A percentile compares a stretch with the other conserved stretches of the same genome.
These are phyloP conservation scores for Maudiozyma saulgeensis DNA, from an alignment of 805 yeast species.

Conservation along the genomic window DNA sequence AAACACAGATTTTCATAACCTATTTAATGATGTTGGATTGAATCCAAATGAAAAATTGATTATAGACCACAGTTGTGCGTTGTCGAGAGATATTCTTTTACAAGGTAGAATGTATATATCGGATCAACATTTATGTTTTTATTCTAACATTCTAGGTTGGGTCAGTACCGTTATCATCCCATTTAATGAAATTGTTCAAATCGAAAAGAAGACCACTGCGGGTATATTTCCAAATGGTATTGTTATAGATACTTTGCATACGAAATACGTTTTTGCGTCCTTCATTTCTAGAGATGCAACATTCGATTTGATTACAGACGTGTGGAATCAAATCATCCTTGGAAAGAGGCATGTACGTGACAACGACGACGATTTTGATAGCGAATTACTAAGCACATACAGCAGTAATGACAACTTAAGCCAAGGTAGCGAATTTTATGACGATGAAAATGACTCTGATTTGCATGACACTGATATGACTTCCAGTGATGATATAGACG, in stretches of 20 bases:
- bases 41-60: conserved; percentile 42
- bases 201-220: conserved; percentile 59
- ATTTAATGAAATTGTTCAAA: conserved; percentile 51
- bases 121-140: conserved; percentile 50
- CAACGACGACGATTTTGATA: conserved; percentile 23
- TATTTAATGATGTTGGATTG: conserved; percentile 40
- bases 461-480: conserved; percentile 20
- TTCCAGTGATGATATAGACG: conserved; percentile 10
- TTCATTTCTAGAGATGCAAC: conserved; percentile 53
- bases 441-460: conserved; percentile 26
- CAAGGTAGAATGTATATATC: conserved; percentile 64
- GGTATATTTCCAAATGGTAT: conserved; percentile 65
- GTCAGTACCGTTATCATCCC: conserved; percentile 53
- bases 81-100: conserved; percentile 55
- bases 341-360: conserved; percentile 46
- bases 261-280: conserved; percentile 56
- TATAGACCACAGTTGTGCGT: conserved; percentile 59
- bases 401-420: conserved; percentile 9
- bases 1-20: conserved; percentile 50
- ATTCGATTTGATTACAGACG: conserved; percentile 43
- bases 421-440: conserved; percentile 17
- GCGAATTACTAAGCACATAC: conserved; percentile 9
- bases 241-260: conserved; percentile 53
- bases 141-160: conserved; percentile 62
- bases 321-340: conserved; percentile 54